A percentile compares a stretch with the other conserved stretches of the same genome.
Conservation (phyloP, 2,329 filamentous ascomycete species). For the Fusarium annulatum region DNA sequence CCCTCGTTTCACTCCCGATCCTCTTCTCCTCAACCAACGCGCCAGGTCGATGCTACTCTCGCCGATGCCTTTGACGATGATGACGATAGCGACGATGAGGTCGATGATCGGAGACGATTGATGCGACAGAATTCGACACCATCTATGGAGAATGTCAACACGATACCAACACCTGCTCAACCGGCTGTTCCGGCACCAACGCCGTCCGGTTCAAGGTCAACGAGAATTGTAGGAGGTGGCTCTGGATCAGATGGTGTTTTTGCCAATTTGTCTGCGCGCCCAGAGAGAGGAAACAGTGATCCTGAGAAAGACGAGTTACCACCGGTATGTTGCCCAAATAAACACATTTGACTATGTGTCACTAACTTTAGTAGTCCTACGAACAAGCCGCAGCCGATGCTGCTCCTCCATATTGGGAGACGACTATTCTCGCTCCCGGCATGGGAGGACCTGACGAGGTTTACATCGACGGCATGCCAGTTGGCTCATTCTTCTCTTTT, state of each 20-base stretch:
- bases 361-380: conserved; percentile 76
- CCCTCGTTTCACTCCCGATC: conserved; percentile 91
- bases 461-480: conserved; percentile 95
- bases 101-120: conserved; percentile 86
- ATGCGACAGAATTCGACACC: conserved; percentile 72
- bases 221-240: conserved; percentile 73
- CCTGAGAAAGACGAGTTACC: conserved; percentile 89
- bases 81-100: conserved; percentile 76
- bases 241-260: conserved; percentile 95
- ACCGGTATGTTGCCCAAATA: conserved; percentile 72
- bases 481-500: conserved; percentile 87
- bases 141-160: conserved; percentile 35
- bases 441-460: conserved; percentile 93
- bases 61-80: conserved; percentile 92
- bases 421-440: conserved; percentile 93
- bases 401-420: conserved; percentile 98
- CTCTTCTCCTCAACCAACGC: conserved; percentile 64
- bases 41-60: conserved; percentile 78
- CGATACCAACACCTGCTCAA: conserved; percentile 25
- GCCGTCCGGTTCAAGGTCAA: conserved; percentile 54
- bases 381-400: conserved; percentile 98
- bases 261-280: conserved; percentile 92
- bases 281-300: conserved; percentile 80
- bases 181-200: conserved; percentile 29
- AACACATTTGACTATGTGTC: not conserved